phyloP scores from a whole-genome alignment of 352 stramenopile genomes.

The Elongisporangium prolatum region DNA sequence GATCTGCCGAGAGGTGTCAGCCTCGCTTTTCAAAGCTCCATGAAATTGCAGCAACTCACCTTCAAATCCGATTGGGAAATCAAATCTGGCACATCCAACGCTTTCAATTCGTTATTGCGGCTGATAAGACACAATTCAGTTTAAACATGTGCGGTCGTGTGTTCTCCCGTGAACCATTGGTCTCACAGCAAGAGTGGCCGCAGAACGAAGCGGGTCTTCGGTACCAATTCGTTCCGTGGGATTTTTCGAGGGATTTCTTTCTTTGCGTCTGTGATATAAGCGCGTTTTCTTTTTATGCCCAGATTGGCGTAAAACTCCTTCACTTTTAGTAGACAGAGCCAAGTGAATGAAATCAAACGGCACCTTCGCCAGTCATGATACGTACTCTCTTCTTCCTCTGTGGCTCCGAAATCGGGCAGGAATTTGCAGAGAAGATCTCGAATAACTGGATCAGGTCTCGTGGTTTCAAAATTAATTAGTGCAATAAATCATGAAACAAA shows the following conservation, averaged over 20 bases:
- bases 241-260: neutral
- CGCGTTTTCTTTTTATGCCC: conserved; percentile 27
- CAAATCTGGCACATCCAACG: conserved; percentile 5
- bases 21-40: neutral
- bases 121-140: neutral
- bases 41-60: neutral
- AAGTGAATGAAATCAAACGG: neutral
- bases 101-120: neutral
- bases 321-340: conserved; percentile 2
- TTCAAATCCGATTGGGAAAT: conserved; percentile 4
- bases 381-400: conserved; percentile 39
- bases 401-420: conserved; percentile 29
- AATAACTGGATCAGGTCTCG: conserved; percentile 47
- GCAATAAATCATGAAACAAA: too few relatives aligned
- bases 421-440: conserved; percentile 51
- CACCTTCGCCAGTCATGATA: neutral
- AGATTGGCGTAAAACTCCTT: conserved; percentile 20
- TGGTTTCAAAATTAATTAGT: neutral
- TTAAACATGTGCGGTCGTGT: neutral
- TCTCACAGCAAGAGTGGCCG: conserved; percentile 6
- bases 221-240: neutral
- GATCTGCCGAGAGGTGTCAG: conserved; percentile 27
- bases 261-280: conserved; percentile 1
- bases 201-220: conserved; percentile 6
- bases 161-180: neutral